Evolutionary conservation across 1,139 yeast genomes (phyloP).

Genomic region (Geotrichum reessii): DNA sequence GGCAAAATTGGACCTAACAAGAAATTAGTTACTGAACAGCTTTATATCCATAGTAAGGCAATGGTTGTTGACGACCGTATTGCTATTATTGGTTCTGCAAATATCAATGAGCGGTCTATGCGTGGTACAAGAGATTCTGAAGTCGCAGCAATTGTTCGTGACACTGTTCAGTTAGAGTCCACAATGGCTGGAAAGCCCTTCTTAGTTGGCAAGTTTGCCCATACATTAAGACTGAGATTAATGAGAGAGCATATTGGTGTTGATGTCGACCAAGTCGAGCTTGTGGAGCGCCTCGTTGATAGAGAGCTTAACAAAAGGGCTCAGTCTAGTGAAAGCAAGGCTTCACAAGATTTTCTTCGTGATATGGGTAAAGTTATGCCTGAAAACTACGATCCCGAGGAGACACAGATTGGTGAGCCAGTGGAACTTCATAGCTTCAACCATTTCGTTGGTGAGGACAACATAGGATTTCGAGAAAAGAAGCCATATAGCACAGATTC

Average conservation of each 20-base stretch:
- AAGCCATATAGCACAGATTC: constrained; percentile 77
- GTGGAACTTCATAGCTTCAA: constrained; percentile 55
- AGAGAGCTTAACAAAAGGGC: constrained; percentile 10
- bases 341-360: constrained; percentile 2
- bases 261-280: constrained; percentile 79
- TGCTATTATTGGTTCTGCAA: constrained; percentile 23
- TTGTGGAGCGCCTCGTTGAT: constrained; percentile 55
- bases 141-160: constrained; percentile 82
- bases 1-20: constrained; percentile 79
- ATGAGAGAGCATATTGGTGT: constrained; percentile 97
- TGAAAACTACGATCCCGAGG: constrained; percentile 11
- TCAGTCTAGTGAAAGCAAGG: neutral
- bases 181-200: constrained; percentile 79
- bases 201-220: constrained; percentile 82
- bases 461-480: constrained; percentile 75
- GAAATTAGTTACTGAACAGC: constrained; percentile 77
- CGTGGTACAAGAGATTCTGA: constrained; percentile 87
- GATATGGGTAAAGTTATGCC: constrained; percentile 12
- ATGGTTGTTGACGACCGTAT: constrained; percentile 23
- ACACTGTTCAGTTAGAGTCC: constrained; percentile 66
- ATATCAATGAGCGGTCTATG: constrained; percentile 23
- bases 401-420: constrained; percentile 3
- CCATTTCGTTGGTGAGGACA: constrained; percentile 82
- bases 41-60: constrained; percentile 82
- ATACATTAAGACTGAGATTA: constrained; percentile 76